Evolutionary conservation across 1,284 basidiomycete species (phyloP), one percentile per base, ranked within the genome.

Genomic region (Testicularia cyperi): DNA sequence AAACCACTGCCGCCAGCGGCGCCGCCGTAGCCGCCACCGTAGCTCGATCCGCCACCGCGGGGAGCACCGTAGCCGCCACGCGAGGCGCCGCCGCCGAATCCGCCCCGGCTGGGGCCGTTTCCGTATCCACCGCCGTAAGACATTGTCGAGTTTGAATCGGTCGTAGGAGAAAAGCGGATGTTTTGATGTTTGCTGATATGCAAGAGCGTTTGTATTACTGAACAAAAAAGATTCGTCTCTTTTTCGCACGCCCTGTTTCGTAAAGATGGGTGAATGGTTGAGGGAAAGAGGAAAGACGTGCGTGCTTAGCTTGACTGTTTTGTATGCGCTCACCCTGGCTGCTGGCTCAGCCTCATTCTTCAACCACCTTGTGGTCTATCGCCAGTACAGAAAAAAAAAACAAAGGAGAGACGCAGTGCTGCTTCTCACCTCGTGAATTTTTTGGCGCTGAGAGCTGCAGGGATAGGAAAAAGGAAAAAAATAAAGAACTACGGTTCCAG

Each of bases 71-170:
- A 23, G 39, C 49, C 53, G 34, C 63, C 62, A 31, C 44, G 40
- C 30, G 49, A 44, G 51, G 57, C 38, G 41, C 45, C 26, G 29
- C 54, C 46, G 38, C 46, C 42, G 35, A 54, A 43, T 26, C 51
- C 56, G 36, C 61, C 62, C 37, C 65, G 51, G 25, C 49, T 36
- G 34, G 52, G 53, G 51, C 64, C 52, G 41, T 45, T 44, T 33
- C 45, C 46, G 55, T 48, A 54, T 35, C 57, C 58, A 37, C 52
- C 52, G 16, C 66, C 66, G 66, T 68, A 68, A 45, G 68, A 63
- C 63, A 68, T 71, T 43, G 27, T 37, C 35, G 41, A 27, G 12
- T 13, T 18, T 6, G 19, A 6, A 23, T 15, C 14, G 19, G 14
- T 21, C 7, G 13, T 21, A 21, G 28, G 22, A 16, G 21, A 7